These are phyloP conservation scores for Acer yangbiense DNA, from an alignment of 345 rosid genomes.

Conservation along the genomic window DNA sequence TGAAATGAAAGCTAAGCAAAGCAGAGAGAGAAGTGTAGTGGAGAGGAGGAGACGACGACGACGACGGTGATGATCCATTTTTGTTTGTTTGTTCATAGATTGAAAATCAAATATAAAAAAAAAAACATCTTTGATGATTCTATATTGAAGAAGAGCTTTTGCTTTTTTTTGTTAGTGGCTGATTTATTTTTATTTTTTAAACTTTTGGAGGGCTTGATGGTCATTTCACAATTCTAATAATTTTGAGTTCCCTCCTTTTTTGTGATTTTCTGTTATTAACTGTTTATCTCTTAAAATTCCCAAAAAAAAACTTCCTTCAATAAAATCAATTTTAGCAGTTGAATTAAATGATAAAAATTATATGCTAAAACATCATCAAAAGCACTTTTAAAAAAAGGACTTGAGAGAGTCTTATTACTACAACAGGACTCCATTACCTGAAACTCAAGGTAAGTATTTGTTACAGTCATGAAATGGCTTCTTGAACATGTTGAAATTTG, in stretches of 20 bases:
- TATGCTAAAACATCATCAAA: background rate
- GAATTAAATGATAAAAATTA: background rate
- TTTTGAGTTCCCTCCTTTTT: background rate
- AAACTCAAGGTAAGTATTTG: slow-evolving; percentile 9
- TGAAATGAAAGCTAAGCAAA: slow-evolving; percentile 33
- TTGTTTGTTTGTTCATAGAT: background rate
- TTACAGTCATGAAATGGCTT: background rate
- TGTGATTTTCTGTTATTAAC: slow-evolving; percentile 8
- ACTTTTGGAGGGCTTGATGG: background rate
- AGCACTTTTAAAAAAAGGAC: background rate
- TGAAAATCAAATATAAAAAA: background rate
- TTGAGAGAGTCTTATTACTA: background rate
- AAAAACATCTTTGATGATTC: background rate
- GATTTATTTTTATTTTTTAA: background rate
- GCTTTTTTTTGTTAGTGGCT: slow-evolving; percentile 24
- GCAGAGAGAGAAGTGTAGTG: slow-evolving; percentile 22
- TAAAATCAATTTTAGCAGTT: no score
- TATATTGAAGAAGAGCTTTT: background rate
- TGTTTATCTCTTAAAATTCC: background rate
- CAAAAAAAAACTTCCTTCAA: no score
- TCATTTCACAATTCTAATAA: background rate
- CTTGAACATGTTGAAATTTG: background rate
- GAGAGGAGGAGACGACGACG: slow-evolving; percentile 36
- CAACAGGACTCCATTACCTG: background rate
- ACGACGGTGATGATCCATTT: slow-evolving; percentile 47